Percentiles rank a stretch among this genome's conserved stretches.
Evolutionary conservation across 805 yeast species (phyloP).

Genomic region (Soucietia sequanensis): DNA sequence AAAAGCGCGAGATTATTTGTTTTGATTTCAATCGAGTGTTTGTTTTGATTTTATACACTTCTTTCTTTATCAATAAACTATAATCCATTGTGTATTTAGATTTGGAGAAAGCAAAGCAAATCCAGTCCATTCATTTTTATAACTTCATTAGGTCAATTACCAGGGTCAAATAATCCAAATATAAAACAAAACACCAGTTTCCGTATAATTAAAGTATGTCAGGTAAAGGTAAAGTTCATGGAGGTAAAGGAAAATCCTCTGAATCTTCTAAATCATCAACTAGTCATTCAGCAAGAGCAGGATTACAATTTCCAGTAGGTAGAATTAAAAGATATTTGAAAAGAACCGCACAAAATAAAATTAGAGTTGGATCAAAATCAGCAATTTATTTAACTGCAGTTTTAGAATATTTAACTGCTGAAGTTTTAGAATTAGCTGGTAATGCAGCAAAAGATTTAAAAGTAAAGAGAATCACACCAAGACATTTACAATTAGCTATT

Average conservation of each 20-base stretch:
- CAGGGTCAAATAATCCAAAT: not conserved
- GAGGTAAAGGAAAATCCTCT: constrained; percentile 95
- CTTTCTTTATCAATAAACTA: no score
- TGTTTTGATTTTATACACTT: no score
- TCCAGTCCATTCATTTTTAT: constrained; percentile 2
- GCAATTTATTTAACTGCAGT: constrained; percentile 97
- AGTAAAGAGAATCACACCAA: constrained; percentile 95
- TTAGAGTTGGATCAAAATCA: constrained; percentile 79
- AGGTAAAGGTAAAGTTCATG: constrained; percentile 83
- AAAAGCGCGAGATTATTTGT: no score
- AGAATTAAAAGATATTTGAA: constrained; percentile 96
- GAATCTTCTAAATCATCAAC: constrained; percentile 66
- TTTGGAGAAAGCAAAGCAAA: constrained; percentile 1
- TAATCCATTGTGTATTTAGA: not conserved
- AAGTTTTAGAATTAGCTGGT: constrained; percentile 96
- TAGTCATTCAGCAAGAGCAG: constrained; percentile 93
- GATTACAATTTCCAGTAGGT: constrained; percentile 96
- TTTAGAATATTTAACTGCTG: constrained; percentile 93
- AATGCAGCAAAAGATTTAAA: constrained; percentile 96
- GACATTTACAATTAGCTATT: constrained; percentile 94
- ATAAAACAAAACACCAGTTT: not conserved
- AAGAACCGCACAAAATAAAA: constrained; percentile 79
- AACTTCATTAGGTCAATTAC: not conserved
- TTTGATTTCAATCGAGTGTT: no score
- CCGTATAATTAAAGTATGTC: constrained; percentile 53